Evolutionary conservation across 2,329 filamentous ascomycete genomes (phyloP).

Genomic region (Botrytis pseudocinerea): DNA sequence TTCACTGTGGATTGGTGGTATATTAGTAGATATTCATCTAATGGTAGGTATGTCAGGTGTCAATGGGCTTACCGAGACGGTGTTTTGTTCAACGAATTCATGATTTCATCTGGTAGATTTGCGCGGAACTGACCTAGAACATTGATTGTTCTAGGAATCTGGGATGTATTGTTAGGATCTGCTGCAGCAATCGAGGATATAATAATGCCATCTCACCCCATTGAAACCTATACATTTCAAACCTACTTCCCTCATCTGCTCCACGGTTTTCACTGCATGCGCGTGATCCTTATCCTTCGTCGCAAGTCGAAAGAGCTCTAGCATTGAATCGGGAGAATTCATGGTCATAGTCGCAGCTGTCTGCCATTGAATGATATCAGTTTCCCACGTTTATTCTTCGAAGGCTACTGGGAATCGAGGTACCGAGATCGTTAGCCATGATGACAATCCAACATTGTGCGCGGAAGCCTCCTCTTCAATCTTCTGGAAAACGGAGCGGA

Average conservation of each 20-base stretch:
- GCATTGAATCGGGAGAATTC: conserved; percentile 77
- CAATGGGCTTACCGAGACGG: conserved; percentile 49
- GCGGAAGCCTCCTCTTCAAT: conserved; percentile 63
- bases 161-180: not conserved
- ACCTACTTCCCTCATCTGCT: conserved; percentile 73
- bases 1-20: conserved; percentile 21
- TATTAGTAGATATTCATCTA: conserved; percentile 3
- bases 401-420: conserved; percentile 26
- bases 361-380: conserved; percentile 43
- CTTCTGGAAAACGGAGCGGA: conserved; percentile 62
- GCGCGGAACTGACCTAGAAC: conserved; percentile 70
- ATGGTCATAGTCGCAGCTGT: conserved; percentile 82
- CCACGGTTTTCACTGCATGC: conserved; percentile 48
- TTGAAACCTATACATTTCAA: conserved; percentile 80
- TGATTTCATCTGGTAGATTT: conserved; percentile 58
- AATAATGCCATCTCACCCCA: conserved; percentile 45
- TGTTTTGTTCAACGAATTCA: conserved; percentile 53
- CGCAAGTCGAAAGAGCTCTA: conserved; percentile 48
- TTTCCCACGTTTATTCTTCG: not conserved
- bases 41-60: not conserved
- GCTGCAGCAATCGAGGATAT: not conserved
- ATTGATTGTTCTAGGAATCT: conserved; percentile 81
- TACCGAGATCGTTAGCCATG: conserved; percentile 69
- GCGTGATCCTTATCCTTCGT: conserved; percentile 34
- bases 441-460: conserved; percentile 61